These are phyloP conservation scores for Hydnomerulius pinastri DNA, from an alignment of 768 basidiomycete genomes.

Conservation along the genomic window DNA sequence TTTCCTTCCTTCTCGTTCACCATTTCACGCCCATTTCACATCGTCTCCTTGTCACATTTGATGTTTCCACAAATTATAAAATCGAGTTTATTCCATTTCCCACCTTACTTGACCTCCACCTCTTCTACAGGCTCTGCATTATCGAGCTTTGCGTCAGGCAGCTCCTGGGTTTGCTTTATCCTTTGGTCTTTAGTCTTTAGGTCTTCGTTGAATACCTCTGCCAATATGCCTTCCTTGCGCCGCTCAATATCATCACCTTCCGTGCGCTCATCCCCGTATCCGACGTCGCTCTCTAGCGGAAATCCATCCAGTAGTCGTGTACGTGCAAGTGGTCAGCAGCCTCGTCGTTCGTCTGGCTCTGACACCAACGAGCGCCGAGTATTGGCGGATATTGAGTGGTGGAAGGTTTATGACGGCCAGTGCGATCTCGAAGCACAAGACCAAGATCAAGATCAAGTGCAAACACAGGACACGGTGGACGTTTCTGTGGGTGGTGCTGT, in stretches of 20 bases:
- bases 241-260: slow-evolving; percentile 71
- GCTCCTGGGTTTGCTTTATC: slow-evolving; percentile 34
- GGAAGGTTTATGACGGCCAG: slow-evolving; percentile 77
- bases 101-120: slow-evolving; percentile 31
- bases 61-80: slow-evolving; percentile 46
- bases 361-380: slow-evolving; percentile 67
- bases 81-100: slow-evolving; percentile 35
- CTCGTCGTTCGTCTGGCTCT: slow-evolving; percentile 68
- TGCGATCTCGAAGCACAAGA: slow-evolving; percentile 37
- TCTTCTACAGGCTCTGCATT: slow-evolving; percentile 28
- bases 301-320: slow-evolving; percentile 38
- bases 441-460: slow-evolving; percentile 25
- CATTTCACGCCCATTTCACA: slow-evolving; percentile 17
- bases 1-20: not conserved
- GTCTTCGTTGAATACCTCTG: slow-evolving; percentile 14
- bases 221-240: slow-evolving; percentile 73
- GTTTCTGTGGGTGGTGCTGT: slow-evolving; percentile 27
- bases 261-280: slow-evolving; percentile 72
- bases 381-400: slow-evolving; percentile 87
- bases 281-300: slow-evolving; percentile 38
- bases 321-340: slow-evolving; percentile 37
- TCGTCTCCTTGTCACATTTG: slow-evolving; percentile 17
- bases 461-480: slow-evolving; percentile 5
- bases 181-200: slow-evolving; percentile 22
- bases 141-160: slow-evolving; percentile 51